phyloP scores from a whole-genome alignment of 345 rosid species.

The Pseudoturritis turrita region DNA sequence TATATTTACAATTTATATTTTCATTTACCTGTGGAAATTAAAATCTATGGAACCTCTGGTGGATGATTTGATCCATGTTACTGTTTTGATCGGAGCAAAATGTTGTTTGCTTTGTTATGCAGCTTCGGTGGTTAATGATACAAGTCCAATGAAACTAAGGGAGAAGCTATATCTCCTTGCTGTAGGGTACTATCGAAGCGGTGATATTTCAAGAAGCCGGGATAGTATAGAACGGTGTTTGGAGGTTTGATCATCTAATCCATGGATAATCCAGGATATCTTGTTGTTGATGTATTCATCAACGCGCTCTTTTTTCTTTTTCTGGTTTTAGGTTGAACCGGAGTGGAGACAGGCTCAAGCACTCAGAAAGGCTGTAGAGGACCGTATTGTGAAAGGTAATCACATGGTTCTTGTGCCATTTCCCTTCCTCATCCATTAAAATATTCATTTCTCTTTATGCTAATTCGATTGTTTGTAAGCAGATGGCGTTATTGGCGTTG shows the following conservation, averaged over 20 bases:
- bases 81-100: neutral
- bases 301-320: neutral
- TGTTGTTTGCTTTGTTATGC: slow-evolving; percentile 18
- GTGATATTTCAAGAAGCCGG: slow-evolving; percentile 71
- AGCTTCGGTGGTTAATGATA: slow-evolving; percentile 41
- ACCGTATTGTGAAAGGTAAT: slow-evolving; percentile 57
- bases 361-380: slow-evolving; percentile 61
- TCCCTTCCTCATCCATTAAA: neutral
- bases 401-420: neutral
- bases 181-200: slow-evolving; percentile 65
- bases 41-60: neutral
- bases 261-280: neutral
- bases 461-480: slow-evolving; percentile 9
- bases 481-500: slow-evolving; percentile 90
- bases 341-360: slow-evolving; percentile 68
- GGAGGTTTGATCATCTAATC: slow-evolving; percentile 37
- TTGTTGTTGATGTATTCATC: neutral
- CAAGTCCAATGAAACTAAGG: slow-evolving; percentile 41
- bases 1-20: neutral
- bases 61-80: neutral
- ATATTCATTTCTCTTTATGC: neutral
- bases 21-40: neutral
- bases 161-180: slow-evolving; percentile 89
- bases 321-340: slow-evolving; percentile 51
- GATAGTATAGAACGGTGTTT: slow-evolving; percentile 63